Evolutionary conservation across 106 monocot genomes (phyloP), one percentile per base, ranked within the genome.

Genomic region (Dendrobium huoshanense): DNA sequence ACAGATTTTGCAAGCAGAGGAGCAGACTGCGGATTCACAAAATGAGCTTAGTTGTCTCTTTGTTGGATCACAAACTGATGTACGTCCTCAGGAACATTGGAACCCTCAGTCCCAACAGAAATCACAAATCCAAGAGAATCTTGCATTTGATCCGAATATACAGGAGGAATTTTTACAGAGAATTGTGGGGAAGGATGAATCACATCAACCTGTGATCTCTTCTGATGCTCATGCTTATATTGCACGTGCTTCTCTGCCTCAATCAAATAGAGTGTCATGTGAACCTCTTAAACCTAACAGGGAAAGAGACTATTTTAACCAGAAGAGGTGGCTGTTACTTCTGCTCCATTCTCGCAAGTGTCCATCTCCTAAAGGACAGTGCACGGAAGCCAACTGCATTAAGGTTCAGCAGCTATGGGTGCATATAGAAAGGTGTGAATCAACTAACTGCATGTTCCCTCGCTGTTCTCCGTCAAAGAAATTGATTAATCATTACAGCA

Each of bases 311-410:
- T 89, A 92, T 80, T 24, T 24, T 10, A 92, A 92, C 24, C 99
- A 99, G 73, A 77, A 25, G 24, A 89, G 86, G 80, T 90, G 91
- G 95, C 40, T 99, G 37, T 81, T 99, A 68, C 86, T 93, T 84
- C 75, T 99, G 72, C 75, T 82, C 24, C 99, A 99, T 90, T 88
- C 99, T 73, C 86, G 82, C 25, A 79, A 64, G 51, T 99, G 99
- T 86, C 22, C 87, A 37, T 81, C 79, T 77, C 85, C 89, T 27
- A 76, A 84, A 75, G 95, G 98, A 55, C 74, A 82, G 45, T 99
- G 99, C 67, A 73, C 33, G 77, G 91, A 95, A 81, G 80, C 51
- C 81, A 51, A 84, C 73, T 99, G 99, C 72, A 22, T 80, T 40
- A 88, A 51, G 64, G 87, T 79, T 80, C 95, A 95, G 55, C 68